Evolutionary conservation across 2,329 filamentous ascomycete genomes (phyloP).

Genomic region (Aspergillus spinulosporus): DNA sequence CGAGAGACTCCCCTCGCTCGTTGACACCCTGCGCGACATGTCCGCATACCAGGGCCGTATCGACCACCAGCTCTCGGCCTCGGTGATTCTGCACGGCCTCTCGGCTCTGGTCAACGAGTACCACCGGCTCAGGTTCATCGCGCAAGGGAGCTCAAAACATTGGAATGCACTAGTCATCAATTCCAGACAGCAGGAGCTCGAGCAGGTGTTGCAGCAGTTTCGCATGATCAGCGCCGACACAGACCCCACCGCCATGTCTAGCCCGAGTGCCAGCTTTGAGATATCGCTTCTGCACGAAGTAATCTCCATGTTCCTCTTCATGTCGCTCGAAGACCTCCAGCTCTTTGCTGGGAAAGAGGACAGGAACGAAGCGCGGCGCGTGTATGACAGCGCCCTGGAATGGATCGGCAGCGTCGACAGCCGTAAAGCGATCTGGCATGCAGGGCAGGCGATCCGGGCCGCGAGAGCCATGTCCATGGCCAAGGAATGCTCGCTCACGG

Average conservation of each 20-base stretch:
- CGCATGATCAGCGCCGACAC: conserved; percentile 36
- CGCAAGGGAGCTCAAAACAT: conserved; percentile 41
- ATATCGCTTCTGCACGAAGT: conserved; percentile 37
- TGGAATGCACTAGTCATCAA: conserved; percentile 50
- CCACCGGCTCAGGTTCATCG: conserved; percentile 53
- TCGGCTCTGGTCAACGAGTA: conserved; percentile 69
- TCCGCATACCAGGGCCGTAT: conserved; percentile 55
- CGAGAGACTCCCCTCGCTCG: conserved; percentile 38
- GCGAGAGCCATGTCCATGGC: conserved; percentile 55
- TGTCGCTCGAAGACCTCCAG: conserved; percentile 47
- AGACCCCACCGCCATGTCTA: background rate
- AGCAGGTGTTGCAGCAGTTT: conserved; percentile 57
- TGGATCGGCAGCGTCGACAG: conserved; percentile 42
- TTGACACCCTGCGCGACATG: conserved; percentile 59
- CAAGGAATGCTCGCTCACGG: conserved; percentile 51
- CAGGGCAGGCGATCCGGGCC: conserved; percentile 65
- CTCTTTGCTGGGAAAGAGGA: conserved; percentile 48
- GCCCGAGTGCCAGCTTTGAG: conserved; percentile 23
- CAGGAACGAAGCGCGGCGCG: conserved; percentile 39
- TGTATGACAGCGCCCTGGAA: conserved; percentile 36
- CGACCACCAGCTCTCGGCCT: conserved; percentile 58
- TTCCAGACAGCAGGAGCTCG: conserved; percentile 63
- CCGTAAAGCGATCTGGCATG: conserved; percentile 60
- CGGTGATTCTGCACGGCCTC: conserved; percentile 64
- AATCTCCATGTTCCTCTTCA: conserved; percentile 40